These are phyloP conservation scores for Torulaspora franciscae DNA, from an alignment of 805 yeast species.

Conservation along the genomic window DNA sequence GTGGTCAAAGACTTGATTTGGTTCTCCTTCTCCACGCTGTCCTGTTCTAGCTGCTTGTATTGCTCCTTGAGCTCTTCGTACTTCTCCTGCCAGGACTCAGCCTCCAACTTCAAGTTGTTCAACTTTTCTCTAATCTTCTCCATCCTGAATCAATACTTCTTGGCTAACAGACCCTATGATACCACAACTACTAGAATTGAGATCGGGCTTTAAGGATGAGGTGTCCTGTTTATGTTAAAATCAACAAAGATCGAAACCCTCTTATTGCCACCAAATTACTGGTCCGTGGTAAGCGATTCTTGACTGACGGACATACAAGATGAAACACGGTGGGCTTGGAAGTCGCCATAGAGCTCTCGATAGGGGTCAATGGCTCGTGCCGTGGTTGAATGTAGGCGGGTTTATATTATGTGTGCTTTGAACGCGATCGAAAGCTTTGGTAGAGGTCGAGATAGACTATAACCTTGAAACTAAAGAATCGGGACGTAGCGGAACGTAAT, in stretches of 20 bases:
- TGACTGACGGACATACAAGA: background rate
- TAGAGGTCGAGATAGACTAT: too few relatives aligned
- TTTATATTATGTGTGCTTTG: too few relatives aligned
- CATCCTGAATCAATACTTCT: constrained; percentile 35
- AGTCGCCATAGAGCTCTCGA: background rate
- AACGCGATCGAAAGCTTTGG: too few relatives aligned
- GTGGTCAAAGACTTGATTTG: constrained; percentile 89
- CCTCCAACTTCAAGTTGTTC: constrained; percentile 84
- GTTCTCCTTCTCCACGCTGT: constrained; percentile 86
- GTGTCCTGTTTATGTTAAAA: background rate
- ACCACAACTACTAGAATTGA: background rate
- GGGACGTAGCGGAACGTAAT: too few relatives aligned
- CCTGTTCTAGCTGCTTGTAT: constrained; percentile 89
- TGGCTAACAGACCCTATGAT: background rate
- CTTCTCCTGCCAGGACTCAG: constrained; percentile 96
- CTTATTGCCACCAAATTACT: background rate
- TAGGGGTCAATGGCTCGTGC: background rate
- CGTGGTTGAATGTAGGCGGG: too few relatives aligned
- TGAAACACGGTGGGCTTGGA: background rate
- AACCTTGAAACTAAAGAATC: too few relatives aligned
- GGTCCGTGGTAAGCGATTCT: background rate
- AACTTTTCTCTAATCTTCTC: constrained; percentile 69
- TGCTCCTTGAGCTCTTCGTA: constrained; percentile 78
- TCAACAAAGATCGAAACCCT: background rate
- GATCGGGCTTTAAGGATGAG: background rate